A percentile compares a stretch with the other conserved stretches of the same genome.
phyloP scores from a whole-genome alignment of 140 eudicot species.

The Oenanthe javanica region DNA sequence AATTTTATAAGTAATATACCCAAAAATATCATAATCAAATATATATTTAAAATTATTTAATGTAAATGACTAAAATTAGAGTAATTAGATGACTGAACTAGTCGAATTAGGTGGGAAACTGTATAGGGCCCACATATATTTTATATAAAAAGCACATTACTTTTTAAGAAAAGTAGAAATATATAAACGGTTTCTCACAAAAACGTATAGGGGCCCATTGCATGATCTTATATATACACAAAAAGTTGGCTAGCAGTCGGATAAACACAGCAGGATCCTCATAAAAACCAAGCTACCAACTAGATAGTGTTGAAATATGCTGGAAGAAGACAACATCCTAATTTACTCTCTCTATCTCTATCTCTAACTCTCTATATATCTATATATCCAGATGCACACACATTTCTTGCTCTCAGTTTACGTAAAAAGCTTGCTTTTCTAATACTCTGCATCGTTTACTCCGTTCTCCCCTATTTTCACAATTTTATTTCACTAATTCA shows the following conservation, averaged over 20 bases:
- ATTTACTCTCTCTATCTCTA: neutral
- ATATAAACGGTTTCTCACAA: neutral
- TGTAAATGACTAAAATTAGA: no score
- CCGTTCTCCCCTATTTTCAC: neutral
- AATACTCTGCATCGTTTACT: neutral
- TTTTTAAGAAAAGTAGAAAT: no score
- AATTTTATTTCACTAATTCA: neutral
- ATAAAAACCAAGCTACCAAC: neutral
- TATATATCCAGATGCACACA: neutral
- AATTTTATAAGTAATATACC: no score
- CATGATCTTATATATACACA: neutral
- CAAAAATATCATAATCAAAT: no score
- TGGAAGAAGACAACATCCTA: neutral
- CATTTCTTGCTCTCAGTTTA: neutral
- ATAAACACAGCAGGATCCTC: neutral
- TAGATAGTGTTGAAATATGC: neutral
- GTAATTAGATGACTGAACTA: no score
- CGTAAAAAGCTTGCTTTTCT: neutral
- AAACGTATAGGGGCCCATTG: neutral
- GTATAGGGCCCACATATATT: no score
- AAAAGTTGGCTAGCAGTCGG: neutral
- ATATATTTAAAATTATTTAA: no score
- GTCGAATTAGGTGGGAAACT: no score
- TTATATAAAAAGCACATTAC: no score
- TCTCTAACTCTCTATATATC: neutral